phyloP scores from a whole-genome alignment of 2,329 filamentous ascomycete species.

The Nothophoma quercina region DNA sequence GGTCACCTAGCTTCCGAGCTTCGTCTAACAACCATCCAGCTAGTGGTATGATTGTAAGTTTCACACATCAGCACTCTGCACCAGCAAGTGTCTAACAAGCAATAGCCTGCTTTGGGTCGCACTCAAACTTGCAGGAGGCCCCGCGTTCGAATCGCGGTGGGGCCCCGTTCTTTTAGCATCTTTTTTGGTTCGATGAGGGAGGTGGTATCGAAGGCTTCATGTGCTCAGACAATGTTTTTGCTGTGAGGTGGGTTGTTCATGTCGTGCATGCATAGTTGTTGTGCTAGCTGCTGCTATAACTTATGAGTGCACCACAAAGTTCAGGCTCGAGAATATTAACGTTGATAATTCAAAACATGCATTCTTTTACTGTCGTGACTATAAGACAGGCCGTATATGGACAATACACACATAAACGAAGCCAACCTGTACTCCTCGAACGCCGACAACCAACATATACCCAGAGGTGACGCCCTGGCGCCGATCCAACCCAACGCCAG shows the following conservation, averaged over 20 bases:
- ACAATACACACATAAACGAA: background rate
- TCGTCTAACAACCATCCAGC: slow-evolving; percentile 1
- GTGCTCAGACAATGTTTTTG: too few relatives aligned
- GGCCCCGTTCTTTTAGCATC: slow-evolving; percentile 1
- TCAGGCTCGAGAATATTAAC: too few relatives aligned
- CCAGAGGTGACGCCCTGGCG: background rate
- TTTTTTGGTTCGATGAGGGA: background rate
- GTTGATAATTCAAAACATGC: too few relatives aligned
- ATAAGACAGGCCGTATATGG: background rate
- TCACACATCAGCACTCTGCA: background rate
- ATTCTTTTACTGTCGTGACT: too few relatives aligned
- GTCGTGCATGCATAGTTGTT: too few relatives aligned
- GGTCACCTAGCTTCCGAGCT: background rate
- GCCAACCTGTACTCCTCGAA: background rate
- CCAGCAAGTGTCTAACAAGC: background rate
- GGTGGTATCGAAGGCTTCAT: too few relatives aligned
- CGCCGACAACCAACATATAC: slow-evolving; percentile 2
- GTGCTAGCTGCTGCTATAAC: too few relatives aligned
- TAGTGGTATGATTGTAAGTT: slow-evolving; percentile 18
- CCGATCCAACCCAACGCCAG: background rate
- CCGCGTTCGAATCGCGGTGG: slow-evolving; percentile 20
- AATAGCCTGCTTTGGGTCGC: slow-evolving; percentile 15
- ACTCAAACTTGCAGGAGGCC: slow-evolving; percentile 15
- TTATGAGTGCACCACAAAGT: too few relatives aligned
- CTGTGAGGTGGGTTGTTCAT: too few relatives aligned